A percentile compares a stretch with the other conserved stretches of the same genome.
Conservation (phyloP, 1,284 basidiomycete genomes). For the Somion occarium region DNA sequence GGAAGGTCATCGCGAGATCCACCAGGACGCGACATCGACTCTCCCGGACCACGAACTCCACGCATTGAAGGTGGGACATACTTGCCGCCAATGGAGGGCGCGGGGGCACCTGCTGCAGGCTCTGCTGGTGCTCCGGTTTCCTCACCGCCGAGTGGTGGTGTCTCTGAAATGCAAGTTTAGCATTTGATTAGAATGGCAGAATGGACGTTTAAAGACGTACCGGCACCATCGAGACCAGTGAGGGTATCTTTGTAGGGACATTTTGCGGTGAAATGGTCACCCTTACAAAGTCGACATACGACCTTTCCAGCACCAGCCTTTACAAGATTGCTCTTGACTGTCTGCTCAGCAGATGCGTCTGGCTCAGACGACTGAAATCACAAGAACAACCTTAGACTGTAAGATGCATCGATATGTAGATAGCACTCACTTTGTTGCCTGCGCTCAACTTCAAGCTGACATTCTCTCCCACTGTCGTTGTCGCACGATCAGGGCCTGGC, state of each 20-base stretch:
- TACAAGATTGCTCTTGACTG: conserved; percentile 65
- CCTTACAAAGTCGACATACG: conserved; percentile 91
- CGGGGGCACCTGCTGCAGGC: conserved; percentile 37
- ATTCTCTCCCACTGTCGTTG: conserved; percentile 95
- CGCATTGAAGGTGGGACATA: conserved; percentile 94
- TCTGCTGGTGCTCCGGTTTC: conserved; percentile 35
- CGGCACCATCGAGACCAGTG: conserved; percentile 66
- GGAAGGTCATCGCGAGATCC: conserved; percentile 85
- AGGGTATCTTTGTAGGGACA: conserved; percentile 98
- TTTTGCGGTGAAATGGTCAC: conserved; percentile 96
- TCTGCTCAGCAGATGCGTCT: conserved; percentile 69
- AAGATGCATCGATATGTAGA: neutral
- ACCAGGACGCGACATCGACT: conserved; percentile 68
- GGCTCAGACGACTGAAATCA: conserved; percentile 45
- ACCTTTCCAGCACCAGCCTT: conserved; percentile 84
- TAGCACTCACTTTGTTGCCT: conserved; percentile 68
- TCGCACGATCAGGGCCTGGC: conserved; percentile 88
- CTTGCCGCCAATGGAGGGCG: conserved; percentile 56
- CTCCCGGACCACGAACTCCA: conserved; percentile 69
- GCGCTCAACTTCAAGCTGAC: conserved; percentile 82
- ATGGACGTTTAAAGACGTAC: conserved; percentile 28
- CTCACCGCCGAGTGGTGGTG: conserved; percentile 54
- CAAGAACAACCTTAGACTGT: neutral
- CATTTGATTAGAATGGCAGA: conserved; percentile 11
- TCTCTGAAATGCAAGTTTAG: conserved; percentile 25